Evolutionary conservation across 106 monocot genomes (phyloP).

Genomic region (Posidonia australis): DNA sequence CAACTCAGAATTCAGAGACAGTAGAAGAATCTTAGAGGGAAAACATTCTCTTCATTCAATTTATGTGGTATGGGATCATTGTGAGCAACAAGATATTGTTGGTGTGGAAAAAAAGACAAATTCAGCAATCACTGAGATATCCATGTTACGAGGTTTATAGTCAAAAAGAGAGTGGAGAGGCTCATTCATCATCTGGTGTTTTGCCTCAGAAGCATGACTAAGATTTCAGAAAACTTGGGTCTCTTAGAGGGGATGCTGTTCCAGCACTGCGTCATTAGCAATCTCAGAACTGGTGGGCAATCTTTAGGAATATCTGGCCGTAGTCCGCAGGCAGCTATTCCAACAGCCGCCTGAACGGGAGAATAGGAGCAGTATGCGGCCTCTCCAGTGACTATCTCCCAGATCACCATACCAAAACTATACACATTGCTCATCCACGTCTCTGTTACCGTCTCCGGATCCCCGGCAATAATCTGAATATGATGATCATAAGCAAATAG

Average conservation of each 20-base stretch:
- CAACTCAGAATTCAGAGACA: too few relatives aligned
- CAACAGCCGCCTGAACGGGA: slow-evolving; percentile 96
- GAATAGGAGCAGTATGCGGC: slow-evolving; percentile 85
- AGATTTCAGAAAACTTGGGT: slow-evolving; percentile 70
- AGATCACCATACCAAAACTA: slow-evolving; percentile 91
- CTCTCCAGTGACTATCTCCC: slow-evolving; percentile 96
- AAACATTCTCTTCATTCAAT: too few relatives aligned
- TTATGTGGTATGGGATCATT: too few relatives aligned
- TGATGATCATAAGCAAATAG: not conserved
- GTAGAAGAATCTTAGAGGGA: too few relatives aligned
- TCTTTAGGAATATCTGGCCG: slow-evolving; percentile 85
- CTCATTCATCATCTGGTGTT: slow-evolving; percentile 14
- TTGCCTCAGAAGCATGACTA: slow-evolving; percentile 45
- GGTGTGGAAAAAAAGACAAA: not conserved
- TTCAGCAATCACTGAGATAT: too few relatives aligned
- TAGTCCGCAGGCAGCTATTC: slow-evolving; percentile 83
- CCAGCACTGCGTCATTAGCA: slow-evolving; percentile 84
- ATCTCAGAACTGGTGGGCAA: slow-evolving; percentile 64
- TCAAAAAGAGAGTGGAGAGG: not conserved
- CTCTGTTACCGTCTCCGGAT: slow-evolving; percentile 86
- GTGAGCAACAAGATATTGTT: too few relatives aligned
- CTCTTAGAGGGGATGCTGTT: slow-evolving; percentile 56
- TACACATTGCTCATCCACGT: slow-evolving; percentile 99
- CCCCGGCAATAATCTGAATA: slow-evolving; percentile 86
- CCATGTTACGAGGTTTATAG: not conserved